A percentile compares a stretch with the other conserved stretches of the same genome.
Conservation (phyloP, 176 grass and related monocot genomes). For the Alopecurus myosuroides region DNA sequence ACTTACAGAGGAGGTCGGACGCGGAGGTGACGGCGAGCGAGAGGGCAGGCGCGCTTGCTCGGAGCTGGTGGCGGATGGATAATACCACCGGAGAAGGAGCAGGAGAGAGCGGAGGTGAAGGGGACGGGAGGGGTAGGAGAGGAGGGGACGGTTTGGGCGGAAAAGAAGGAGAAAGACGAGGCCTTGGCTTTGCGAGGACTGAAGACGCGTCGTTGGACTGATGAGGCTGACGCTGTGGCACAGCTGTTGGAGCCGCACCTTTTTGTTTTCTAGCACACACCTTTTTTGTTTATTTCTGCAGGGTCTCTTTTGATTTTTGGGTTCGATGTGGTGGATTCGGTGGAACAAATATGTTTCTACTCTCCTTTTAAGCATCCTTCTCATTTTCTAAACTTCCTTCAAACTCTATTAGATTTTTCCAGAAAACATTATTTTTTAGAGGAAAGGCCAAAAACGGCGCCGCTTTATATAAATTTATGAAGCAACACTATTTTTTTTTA, state of each 20-base stretch:
- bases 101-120: not conserved
- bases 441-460: too few species aligned
- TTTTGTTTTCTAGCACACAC: not conserved
- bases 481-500: too few species aligned
- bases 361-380: not conserved
- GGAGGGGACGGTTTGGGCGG: slow-evolving; percentile 19
- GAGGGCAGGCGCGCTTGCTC: not conserved
- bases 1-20: slow-evolving; percentile 16
- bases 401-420: too few species aligned
- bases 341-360: not conserved
- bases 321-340: not conserved
- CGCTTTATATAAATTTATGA: too few species aligned
- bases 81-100: not conserved
- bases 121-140: not conserved
- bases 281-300: slow-evolving; percentile 5
- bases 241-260: slow-evolving; percentile 1
- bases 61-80: not conserved
- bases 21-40: not conserved
- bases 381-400: not conserved
- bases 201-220: slow-evolving; percentile 50
- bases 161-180: slow-evolving; percentile 2
- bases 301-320: not conserved
- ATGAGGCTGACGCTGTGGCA: not conserved
- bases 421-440: too few species aligned
- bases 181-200: slow-evolving; percentile 32